Evolutionary conservation across 78 protist genomes (phyloP).

Genomic region (Dictyostelium citrinum): DNA sequence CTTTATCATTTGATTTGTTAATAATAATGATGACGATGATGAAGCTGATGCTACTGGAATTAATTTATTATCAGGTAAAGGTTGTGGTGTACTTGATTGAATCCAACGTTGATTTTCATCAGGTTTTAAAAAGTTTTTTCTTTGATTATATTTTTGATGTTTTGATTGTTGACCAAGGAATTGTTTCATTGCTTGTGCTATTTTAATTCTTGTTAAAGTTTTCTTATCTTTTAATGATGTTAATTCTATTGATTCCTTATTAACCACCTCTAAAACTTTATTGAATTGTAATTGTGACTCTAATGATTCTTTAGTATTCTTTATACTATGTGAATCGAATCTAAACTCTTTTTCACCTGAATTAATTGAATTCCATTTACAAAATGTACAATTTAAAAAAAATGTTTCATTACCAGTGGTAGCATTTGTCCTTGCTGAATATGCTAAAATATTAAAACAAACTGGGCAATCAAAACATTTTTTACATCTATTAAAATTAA

Average conservation of each 20-base stretch:
- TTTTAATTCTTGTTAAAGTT: constrained; percentile 16
- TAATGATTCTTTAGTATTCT: background rate
- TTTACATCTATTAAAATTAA: constrained; percentile 16
- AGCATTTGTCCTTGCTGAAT: constrained; percentile 29
- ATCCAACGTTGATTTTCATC: constrained; percentile 20
- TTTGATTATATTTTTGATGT: constrained; percentile 27
- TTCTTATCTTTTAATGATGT: background rate
- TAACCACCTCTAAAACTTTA: background rate
- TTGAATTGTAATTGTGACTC: background rate
- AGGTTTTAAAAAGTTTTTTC: constrained; percentile 11
- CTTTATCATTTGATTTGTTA: background rate
- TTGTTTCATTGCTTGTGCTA: constrained; percentile 66
- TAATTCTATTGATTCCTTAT: constrained; percentile 17
- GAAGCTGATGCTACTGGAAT: background rate
- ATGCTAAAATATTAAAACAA: constrained; percentile 33
- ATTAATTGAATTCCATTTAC: constrained; percentile 59
- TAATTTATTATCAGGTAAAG: background rate
- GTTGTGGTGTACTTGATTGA: background rate
- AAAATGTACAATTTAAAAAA: constrained; percentile 60
- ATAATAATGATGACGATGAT: background rate
- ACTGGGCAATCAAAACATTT: constrained; percentile 69
- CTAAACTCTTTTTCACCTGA: background rate
- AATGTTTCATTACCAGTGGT: background rate
- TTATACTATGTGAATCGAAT: background rate
- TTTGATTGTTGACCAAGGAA: constrained; percentile 30